Evolutionary conservation across 2,329 filamentous ascomycete species (phyloP).

Genomic region (Fusarium devonianum): DNA sequence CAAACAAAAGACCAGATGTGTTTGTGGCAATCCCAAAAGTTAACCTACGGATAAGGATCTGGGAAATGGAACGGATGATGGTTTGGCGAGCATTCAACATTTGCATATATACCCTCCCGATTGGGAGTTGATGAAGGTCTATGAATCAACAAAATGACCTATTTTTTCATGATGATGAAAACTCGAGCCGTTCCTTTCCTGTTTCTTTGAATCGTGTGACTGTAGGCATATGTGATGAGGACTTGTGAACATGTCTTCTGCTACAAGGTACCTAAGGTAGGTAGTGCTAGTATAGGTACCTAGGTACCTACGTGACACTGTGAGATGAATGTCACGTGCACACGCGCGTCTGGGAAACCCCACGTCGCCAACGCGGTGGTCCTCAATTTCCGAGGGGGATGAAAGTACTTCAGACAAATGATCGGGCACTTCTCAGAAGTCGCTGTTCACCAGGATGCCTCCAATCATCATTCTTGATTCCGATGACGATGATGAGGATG

Average conservation of each 20-base stretch:
- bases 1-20: conserved; percentile 47
- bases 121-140: conserved; percentile 43
- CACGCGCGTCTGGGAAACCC: conserved; percentile 23
- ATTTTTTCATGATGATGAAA: conserved; percentile 39
- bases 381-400: too few species aligned
- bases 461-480: conserved; percentile 49
- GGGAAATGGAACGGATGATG: conserved; percentile 39
- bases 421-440: too few species aligned
- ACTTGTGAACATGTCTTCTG: too few species aligned
- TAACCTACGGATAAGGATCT: conserved; percentile 45
- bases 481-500: conserved; percentile 51
- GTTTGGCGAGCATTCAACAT: conserved; percentile 52
- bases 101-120: conserved; percentile 48
- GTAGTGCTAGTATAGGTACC: too few species aligned
- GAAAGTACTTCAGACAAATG: too few species aligned
- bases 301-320: too few species aligned
- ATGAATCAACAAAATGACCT: conserved; percentile 44
- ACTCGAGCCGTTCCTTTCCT: conserved; percentile 1
- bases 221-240: too few species aligned
- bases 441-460: conserved; percentile 32
- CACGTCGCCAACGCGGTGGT: conserved; percentile 27
- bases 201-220: background rate
- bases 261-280: too few species aligned
- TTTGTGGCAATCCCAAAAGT: conserved; percentile 49
- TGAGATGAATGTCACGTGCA: conserved; percentile 39